Conservation (phyloP, 768 basidiomycete species). For the Ramaria rubella region DNA sequence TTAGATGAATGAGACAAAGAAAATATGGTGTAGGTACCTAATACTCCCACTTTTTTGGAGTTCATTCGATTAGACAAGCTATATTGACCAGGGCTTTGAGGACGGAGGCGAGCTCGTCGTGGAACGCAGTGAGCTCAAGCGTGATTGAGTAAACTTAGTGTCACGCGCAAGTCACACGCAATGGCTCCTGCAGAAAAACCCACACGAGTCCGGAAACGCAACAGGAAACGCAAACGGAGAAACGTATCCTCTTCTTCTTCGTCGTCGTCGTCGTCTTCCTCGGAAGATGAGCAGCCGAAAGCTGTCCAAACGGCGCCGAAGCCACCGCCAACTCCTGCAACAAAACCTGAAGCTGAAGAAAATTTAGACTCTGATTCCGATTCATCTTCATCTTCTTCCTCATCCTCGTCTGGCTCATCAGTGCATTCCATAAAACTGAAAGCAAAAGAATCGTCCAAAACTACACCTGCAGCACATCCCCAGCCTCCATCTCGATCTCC, state of each 20-base stretch:
- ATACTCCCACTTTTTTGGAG: conserved; percentile 28
- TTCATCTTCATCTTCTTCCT: background rate
- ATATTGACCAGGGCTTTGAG: background rate
- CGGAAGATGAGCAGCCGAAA: background rate
- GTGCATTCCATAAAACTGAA: background rate
- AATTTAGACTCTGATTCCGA: conserved; percentile 2
- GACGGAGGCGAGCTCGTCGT: too few relatives aligned
- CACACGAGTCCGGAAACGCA: background rate
- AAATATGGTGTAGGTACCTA: conserved; percentile 25
- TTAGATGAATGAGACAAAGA: background rate
- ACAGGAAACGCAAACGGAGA: conserved; percentile 10
- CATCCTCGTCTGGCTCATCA: background rate
- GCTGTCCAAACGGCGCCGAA: background rate
- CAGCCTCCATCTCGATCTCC: conserved; percentile 25
- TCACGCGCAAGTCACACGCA: background rate
- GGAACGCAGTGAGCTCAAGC: too few relatives aligned
- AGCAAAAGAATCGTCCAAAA: background rate
- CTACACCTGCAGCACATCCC: background rate
- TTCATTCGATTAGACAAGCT: conserved; percentile 14
- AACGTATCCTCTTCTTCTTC: conserved; percentile 9
- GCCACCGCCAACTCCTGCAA: background rate
- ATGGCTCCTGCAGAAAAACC: background rate
- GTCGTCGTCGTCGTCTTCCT: background rate
- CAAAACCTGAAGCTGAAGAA: background rate
- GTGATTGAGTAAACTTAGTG: background rate